phyloP scores from a whole-genome alignment of 169 alveolate genomes.

The Cryptosporidium parvum region DNA sequence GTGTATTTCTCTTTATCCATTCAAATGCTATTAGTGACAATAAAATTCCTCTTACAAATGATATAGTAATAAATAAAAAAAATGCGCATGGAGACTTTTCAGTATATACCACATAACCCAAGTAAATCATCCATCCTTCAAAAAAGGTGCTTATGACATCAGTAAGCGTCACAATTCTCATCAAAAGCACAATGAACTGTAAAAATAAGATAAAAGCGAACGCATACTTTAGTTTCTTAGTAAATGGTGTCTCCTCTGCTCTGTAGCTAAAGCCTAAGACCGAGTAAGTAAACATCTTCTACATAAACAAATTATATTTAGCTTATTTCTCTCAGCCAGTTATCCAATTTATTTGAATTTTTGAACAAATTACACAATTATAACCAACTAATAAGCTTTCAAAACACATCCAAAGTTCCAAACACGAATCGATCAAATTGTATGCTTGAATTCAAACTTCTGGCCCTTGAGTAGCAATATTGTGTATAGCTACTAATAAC shows the following conservation, averaged over 20 bases:
- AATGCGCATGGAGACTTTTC: constrained; percentile 60
- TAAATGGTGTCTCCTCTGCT: constrained; percentile 65
- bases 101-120: constrained; percentile 66
- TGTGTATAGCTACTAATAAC: background rate
- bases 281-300: constrained; percentile 42
- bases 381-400: background rate
- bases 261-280: constrained; percentile 41
- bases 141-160: constrained; percentile 41
- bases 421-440: background rate
- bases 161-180: constrained; percentile 44
- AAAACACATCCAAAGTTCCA: background rate
- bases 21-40: constrained; percentile 23
- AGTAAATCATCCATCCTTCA: constrained; percentile 52
- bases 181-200: constrained; percentile 5
- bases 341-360: background rate
- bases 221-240: constrained; percentile 25
- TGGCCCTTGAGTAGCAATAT: background rate
- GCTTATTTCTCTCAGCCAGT: background rate
- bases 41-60: constrained; percentile 60
- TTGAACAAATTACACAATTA: background rate
- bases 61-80: constrained; percentile 54
- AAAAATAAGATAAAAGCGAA: constrained; percentile 39
- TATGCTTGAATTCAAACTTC: background rate
- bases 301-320: background rate
- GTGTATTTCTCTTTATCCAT: constrained; percentile 33